Conservation (phyloP, 148 eudicot species). For the Chenopodium album region DNA sequence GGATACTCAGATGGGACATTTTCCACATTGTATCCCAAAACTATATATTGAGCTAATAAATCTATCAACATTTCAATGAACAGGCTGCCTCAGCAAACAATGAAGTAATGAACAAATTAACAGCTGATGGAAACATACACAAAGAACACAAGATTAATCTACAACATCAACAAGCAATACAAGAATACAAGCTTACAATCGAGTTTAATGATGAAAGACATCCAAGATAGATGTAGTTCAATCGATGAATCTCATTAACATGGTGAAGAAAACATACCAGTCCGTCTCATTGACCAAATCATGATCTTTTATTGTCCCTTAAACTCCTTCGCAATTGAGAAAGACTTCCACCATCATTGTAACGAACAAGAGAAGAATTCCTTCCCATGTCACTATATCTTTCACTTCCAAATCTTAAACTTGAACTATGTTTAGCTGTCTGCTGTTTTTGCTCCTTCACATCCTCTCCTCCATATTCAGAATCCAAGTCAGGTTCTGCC, state of each 20-base stretch:
- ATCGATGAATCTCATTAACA: not conserved
- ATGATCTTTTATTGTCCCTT: slow-evolving; percentile 24
- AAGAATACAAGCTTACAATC: slow-evolving; percentile 30
- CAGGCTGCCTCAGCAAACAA: slow-evolving; percentile 10
- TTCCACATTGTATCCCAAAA: slow-evolving; percentile 3
- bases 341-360: slow-evolving; percentile 18
- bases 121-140: slow-evolving; percentile 12
- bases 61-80: slow-evolving; percentile 26
- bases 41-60: slow-evolving; percentile 5
- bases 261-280: not conserved
- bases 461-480: slow-evolving; percentile 35
- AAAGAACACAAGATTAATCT: slow-evolving; percentile 19
- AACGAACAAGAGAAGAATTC: not conserved
- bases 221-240: slow-evolving; percentile 11
- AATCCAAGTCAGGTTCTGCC: slow-evolving; percentile 49
- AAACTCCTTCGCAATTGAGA: slow-evolving; percentile 22
- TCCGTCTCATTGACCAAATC: slow-evolving; percentile 3
- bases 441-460: slow-evolving; percentile 22
- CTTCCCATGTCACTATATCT: slow-evolving; percentile 20
- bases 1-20: slow-evolving; percentile 9
- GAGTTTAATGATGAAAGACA: slow-evolving; percentile 22
- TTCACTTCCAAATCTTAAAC: slow-evolving; percentile 38
- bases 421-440: slow-evolving; percentile 26
- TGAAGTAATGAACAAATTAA: slow-evolving; percentile 13
- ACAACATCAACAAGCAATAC: slow-evolving; percentile 19